Conservation (phyloP, 495 filamentous ascomycete genomes). For the Lophiotrema nucula region DNA sequence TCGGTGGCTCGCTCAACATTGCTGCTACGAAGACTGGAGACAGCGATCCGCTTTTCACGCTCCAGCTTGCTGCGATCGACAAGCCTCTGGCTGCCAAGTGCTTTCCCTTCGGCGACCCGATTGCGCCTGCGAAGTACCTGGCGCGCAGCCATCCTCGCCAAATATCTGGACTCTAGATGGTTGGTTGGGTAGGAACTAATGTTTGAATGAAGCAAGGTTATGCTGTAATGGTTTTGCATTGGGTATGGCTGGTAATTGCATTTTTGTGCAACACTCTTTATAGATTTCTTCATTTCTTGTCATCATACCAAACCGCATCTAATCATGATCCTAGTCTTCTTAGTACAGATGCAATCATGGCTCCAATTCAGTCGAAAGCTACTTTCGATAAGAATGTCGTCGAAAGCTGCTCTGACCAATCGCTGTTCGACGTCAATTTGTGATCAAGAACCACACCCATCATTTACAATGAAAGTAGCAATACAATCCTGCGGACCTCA, state of each 20-base stretch:
- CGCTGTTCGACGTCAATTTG: no score
- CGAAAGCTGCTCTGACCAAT: no score
- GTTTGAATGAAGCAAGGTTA: background rate
- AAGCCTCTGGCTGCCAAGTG: background rate
- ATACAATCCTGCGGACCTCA: no score
- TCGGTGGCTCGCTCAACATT: slow-evolving; percentile 21
- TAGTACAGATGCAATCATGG: no score
- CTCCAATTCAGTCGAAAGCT: no score
- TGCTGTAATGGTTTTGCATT: background rate
- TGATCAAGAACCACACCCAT: no score
- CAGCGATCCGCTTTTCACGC: slow-evolving; percentile 18
- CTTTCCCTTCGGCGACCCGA: background rate
- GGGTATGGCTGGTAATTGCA: background rate
- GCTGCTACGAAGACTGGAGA: slow-evolving; percentile 5
- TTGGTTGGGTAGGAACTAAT: background rate
- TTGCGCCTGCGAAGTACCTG: background rate
- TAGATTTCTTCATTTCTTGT: background rate
- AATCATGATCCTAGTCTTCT: no score
- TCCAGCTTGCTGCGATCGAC: slow-evolving; percentile 17
- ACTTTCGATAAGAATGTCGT: no score
- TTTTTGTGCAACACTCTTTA: background rate
- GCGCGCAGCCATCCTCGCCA: background rate
- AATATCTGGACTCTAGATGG: background rate
- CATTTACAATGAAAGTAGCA: no score
- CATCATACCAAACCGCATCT: no score